A percentile compares a stretch with the other conserved stretches of the same genome.
Evolutionary conservation across 148 eudicot species (phyloP).

Genomic region (Beta vulgaris): DNA sequence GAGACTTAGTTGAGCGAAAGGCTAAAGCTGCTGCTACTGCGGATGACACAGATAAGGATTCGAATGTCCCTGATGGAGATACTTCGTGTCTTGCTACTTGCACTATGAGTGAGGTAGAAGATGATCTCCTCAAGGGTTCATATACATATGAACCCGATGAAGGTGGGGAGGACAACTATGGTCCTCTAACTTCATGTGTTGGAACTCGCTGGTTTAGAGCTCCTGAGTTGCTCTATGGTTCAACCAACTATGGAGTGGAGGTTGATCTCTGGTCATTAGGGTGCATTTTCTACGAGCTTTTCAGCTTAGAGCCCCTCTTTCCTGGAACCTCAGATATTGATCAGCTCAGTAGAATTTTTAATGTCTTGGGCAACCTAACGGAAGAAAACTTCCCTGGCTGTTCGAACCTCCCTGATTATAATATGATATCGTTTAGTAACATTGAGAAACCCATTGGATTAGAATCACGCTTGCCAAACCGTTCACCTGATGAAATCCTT

Average conservation of each 20-base stretch:
- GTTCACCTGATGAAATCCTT: constrained; percentile 58
- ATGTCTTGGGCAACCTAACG: constrained; percentile 64
- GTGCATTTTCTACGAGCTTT: constrained; percentile 84
- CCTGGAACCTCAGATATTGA: constrained; percentile 90
- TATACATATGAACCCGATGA: constrained; percentile 51
- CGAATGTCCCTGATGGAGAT: constrained; percentile 62
- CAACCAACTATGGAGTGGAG: constrained; percentile 74
- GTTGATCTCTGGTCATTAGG: constrained; percentile 92
- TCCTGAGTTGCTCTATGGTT: constrained; percentile 88
- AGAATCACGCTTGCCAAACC: constrained; percentile 55
- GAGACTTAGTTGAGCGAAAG: constrained; percentile 41
- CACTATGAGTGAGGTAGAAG: constrained; percentile 68
- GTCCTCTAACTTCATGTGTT: constrained; percentile 77
- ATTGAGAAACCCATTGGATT: constrained; percentile 67
- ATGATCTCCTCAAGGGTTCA: constrained; percentile 49
- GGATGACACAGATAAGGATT: constrained; percentile 61
- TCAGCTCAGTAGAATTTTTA: constrained; percentile 70
- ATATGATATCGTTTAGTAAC: constrained; percentile 52
- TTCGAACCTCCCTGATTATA: constrained; percentile 71
- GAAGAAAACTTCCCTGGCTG: constrained; percentile 81
- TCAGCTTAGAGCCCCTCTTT: constrained; percentile 68
- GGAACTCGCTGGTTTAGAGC: constrained; percentile 97
- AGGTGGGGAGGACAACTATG: constrained; percentile 40
- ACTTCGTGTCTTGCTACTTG: constrained; percentile 85
- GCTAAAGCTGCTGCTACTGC: constrained; percentile 30